phyloP scores from a whole-genome alignment of 2,329 filamentous ascomycete species.

The Claviceps pusilla region DNA sequence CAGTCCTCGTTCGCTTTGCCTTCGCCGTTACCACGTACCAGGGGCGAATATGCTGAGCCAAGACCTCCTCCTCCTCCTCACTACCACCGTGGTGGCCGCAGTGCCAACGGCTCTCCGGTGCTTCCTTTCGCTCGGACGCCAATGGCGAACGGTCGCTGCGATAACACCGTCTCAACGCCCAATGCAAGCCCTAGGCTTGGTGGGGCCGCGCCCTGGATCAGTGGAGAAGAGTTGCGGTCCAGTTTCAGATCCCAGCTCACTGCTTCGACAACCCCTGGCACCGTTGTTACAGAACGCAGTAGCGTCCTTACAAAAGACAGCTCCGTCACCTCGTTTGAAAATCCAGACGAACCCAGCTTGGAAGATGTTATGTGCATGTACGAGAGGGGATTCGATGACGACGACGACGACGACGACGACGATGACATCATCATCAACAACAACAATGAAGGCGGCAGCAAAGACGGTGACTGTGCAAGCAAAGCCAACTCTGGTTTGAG shows the following conservation, averaged over 20 bases:
- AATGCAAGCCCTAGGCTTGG: slow-evolving; percentile 12
- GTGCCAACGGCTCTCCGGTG: slow-evolving; percentile 13
- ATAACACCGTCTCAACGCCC: slow-evolving; percentile 24
- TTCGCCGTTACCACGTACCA: slow-evolving; percentile 25
- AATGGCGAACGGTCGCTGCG: slow-evolving; percentile 13
- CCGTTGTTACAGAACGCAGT: slow-evolving; percentile 60
- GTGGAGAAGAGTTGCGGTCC: slow-evolving; percentile 36
- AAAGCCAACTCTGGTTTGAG: slow-evolving; percentile 1
- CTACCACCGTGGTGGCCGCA: slow-evolving; percentile 10
- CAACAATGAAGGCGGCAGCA: slow-evolving; percentile 13
- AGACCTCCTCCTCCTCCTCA: slow-evolving; percentile 9
- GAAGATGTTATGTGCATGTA: slow-evolving; percentile 60
- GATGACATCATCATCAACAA: slow-evolving; percentile 7
- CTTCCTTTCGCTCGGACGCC: slow-evolving; percentile 14
- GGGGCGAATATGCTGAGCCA: slow-evolving; percentile 25
- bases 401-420: slow-evolving; percentile 26
- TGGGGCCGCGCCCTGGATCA: slow-evolving; percentile 31
- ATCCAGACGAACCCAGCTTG: slow-evolving; percentile 43
- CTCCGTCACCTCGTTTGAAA: slow-evolving; percentile 48
- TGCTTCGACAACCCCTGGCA: slow-evolving; percentile 42
- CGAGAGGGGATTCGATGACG: slow-evolving; percentile 43
- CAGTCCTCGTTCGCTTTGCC: slow-evolving; percentile 31
- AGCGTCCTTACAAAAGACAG: slow-evolving; percentile 69
- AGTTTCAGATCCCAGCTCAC: slow-evolving; percentile 43
- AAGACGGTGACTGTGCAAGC: slow-evolving; percentile 7